Evolutionary conservation across 495 filamentous ascomycete genomes (phyloP), one percentile per base, ranked within the genome.

Genomic region (Penicillium bovifimosum): DNA sequence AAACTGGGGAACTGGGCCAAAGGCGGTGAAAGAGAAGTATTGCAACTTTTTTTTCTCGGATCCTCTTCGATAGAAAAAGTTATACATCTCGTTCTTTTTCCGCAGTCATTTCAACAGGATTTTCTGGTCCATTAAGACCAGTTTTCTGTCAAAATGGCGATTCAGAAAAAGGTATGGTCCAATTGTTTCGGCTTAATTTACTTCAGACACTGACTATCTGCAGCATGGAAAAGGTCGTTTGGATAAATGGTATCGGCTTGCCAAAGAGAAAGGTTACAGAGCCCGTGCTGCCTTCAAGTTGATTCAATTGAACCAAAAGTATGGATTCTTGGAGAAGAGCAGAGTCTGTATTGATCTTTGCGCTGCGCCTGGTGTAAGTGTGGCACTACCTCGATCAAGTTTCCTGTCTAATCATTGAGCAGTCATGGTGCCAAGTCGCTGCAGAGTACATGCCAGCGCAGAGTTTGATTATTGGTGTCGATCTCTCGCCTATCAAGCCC

Each of bases 341-440:
- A 96, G 88, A 72, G 95, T 97, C 49, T 76, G 95, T 36, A 77
- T 99, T 54, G 93, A 99, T 85, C 86, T 99, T 53, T 99, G 93
- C 70, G 93, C 93, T 52, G 93, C 93, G 16, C 93, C 93, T 33
- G 93, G 93, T 70, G 86, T 90, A 80, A 69, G 85, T 82, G 27
- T 41, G 28, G 20, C 41, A 42, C 35, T 31, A 39, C 13, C 36
- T 52, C 24, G 20, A 3, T 41, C 9, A 8, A n/a, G 39, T n/a
- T 16, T 20, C 34, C 32, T 45, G 0, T 63, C 68, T 75, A 65
- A 76, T 57, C 45, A 17, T 10, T 13, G 7, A 16, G 27, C 55
- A 87, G 81, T 96, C 91, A 72, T 99, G 93, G 93, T 95, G 87
- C 82, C 93, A 99, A 80, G 95, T 99, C 38, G 91, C 91, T 31